Percentiles rank a stretch among this genome's conserved stretches.
Conservation (phyloP, 2,329 filamentous ascomycete species). For the Penicillium sp. region DNA sequence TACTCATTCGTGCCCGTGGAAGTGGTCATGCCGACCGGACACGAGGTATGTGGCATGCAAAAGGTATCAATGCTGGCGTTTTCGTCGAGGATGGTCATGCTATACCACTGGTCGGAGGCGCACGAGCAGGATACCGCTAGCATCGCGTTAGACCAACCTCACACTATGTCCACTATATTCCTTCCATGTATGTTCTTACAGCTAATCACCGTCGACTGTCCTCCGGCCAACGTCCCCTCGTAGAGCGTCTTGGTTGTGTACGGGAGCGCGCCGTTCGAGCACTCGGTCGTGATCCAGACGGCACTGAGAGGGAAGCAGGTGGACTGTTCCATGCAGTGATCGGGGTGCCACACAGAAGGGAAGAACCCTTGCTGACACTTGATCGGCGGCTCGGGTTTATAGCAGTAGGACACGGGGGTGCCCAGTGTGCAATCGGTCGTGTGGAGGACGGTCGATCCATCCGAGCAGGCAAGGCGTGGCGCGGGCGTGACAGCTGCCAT, state of each 20-base stretch:
- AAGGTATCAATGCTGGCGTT: constrained; percentile 16
- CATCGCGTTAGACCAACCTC: not conserved
- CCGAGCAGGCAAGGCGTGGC: constrained; percentile 14
- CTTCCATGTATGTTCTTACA: constrained; percentile 11
- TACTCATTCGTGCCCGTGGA: constrained; percentile 17
- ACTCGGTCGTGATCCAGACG: constrained; percentile 25
- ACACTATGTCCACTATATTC: not conserved
- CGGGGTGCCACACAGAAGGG: constrained; percentile 26
- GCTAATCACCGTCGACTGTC: constrained; percentile 18
- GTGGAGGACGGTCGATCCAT: constrained; percentile 22
- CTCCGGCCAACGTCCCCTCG: constrained; percentile 20
- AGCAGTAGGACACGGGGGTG: constrained; percentile 23
- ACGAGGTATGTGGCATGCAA: constrained; percentile 26
- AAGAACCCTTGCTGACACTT: constrained; percentile 21
- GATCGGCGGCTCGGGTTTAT: constrained; percentile 18
- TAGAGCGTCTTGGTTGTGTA: constrained; percentile 22
- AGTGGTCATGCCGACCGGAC: constrained; percentile 27
- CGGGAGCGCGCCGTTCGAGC: constrained; percentile 24
- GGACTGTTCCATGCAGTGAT: constrained; percentile 21
- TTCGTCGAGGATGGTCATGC: constrained; percentile 13
- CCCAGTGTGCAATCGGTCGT: constrained; percentile 31
- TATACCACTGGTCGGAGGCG: constrained; percentile 24
- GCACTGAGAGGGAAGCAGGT: constrained; percentile 25
- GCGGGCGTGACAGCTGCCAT: constrained; percentile 13
- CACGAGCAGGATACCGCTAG: constrained; percentile 27